Base-by-base conservation (phyloP, 1,284 basidiomycete genomes). In the Laetiporus sulphureus region DNA sequence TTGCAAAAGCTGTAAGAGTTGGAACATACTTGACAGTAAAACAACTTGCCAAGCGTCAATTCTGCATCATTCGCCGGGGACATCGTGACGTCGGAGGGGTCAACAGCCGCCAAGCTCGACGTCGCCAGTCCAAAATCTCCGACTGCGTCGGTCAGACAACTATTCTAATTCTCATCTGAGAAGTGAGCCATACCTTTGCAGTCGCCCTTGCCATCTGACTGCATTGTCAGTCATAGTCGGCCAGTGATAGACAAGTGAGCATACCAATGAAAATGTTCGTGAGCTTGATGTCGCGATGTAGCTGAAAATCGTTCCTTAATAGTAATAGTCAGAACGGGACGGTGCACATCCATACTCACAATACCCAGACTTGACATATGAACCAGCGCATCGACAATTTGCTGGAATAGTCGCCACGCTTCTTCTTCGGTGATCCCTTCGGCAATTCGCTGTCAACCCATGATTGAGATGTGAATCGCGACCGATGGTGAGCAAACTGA, bases 111-210 rank as follows among this genome's bases (percentile, higher is more conserved):
- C 25, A 90, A 68, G 59, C 85, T 88, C 1, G 88, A 89, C 0
- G 91, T 93, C 2, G 86, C 90, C 13, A 97, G 71, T 25, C 94
- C 94, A 58, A 97, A 97, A 63, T 97, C 94, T 19, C 93, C 94
- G 36, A 97, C 81, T 72, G 38, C 7, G 7, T 32, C 22, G 48
- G 24, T 41, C 11, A 22, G 36, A n/a, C n/a, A n/a, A n/a, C 33
- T 42, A 41, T 32, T 21, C 19, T 11, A 42, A 29, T 25, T 13
- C 7, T 2, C 16, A 30, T 12, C 15, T 29, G 12, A 15, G 10
- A 32, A 35, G 16, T 18, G 7, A 5, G 21, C 5, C 57, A 41
- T 46, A 78, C 87, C 76, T 89, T 96, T 84, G 69, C 88, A 84
- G 52, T 96, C 90, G 4, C 90, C 91, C 44, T 86, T 86, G 11